Conservation (phyloP, 1,139 yeast genomes). For the Pichia sp. region DNA sequence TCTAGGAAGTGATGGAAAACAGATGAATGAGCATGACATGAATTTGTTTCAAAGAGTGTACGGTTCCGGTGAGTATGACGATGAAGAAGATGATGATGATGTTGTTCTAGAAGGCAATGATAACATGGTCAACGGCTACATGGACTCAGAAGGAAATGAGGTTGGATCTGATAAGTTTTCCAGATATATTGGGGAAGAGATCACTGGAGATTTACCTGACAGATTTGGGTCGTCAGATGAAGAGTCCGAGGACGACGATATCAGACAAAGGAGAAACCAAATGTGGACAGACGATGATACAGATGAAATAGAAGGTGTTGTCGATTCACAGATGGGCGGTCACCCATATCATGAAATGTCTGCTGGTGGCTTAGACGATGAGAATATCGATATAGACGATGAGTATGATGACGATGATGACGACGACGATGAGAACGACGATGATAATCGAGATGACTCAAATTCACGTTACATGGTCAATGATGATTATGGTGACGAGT, state of each 20-base stretch:
- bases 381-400: conserved; percentile 18
- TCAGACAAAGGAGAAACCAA: conserved; percentile 24
- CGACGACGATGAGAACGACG: conserved; percentile 49
- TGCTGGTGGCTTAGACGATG: conserved; percentile 27
- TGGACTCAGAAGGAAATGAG: conserved; percentile 30
- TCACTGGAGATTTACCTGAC: conserved; percentile 58
- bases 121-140: conserved; percentile 15
- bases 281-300: conserved; percentile 15
- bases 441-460: conserved; percentile 21
- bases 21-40: conserved; percentile 32
- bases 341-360: conserved; percentile 33
- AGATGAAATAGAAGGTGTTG: conserved; percentile 17
- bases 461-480: conserved; percentile 1
- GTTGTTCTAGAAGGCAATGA: conserved; percentile 10
- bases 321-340: conserved; percentile 29
- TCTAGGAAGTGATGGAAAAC: conserved; percentile 73
- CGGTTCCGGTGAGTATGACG: conserved; percentile 38
- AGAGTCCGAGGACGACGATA: conserved; percentile 49
- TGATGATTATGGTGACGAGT: conserved; percentile 34
- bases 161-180: conserved; percentile 54
- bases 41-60: conserved; percentile 37
- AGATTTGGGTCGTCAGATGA: conserved; percentile 51
- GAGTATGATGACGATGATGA: conserved; percentile 44
- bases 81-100: conserved; percentile 21
- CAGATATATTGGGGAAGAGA: conserved; percentile 79